Percentiles rank a stretch among this genome's conserved stretches.
phyloP scores from a whole-genome alignment of 257 asterid species.

The Ilex asprella region DNA sequence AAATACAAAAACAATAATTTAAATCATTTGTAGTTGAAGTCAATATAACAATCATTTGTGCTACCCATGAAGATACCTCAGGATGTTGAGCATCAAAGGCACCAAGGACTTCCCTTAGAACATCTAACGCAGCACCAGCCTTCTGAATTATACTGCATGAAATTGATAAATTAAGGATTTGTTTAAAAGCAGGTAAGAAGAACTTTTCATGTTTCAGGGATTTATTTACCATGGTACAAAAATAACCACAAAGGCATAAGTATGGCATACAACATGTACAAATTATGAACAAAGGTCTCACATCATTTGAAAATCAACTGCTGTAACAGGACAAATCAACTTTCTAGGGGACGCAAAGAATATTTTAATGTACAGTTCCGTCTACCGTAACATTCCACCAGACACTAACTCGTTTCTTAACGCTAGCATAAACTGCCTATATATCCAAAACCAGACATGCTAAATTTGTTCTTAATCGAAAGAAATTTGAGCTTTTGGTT shows the following conservation, averaged over 20 bases:
- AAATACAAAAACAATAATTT: not conserved
- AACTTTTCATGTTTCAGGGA: too few species aligned
- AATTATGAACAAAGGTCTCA: too few species aligned
- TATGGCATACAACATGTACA: too few species aligned
- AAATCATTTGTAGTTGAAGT: not conserved
- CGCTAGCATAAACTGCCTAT: too few species aligned
- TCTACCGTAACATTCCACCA: too few species aligned
- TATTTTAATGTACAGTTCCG: too few species aligned
- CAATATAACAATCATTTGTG: not conserved
- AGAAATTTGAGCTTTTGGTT: not conserved
- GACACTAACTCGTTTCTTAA: too few species aligned
- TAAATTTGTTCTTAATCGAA: not conserved
- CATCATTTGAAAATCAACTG: too few species aligned
- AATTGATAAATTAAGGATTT: not conserved
- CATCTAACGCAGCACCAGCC: slow-evolving; percentile 87
- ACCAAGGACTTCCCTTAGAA: slow-evolving; percentile 81
- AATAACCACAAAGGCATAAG: too few species aligned
- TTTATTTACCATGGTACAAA: too few species aligned
- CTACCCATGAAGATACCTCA: slow-evolving; percentile 41
- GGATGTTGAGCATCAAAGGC: slow-evolving; percentile 61
- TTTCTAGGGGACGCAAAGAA: too few species aligned
- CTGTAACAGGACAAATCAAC: too few species aligned
- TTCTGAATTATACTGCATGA: slow-evolving; percentile 68
- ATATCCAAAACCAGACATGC: not conserved
- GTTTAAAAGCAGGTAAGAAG: not conserved